These are phyloP conservation scores for Solanum commersonii DNA, from an alignment of 257 asterid genomes.

Conservation along the genomic window DNA sequence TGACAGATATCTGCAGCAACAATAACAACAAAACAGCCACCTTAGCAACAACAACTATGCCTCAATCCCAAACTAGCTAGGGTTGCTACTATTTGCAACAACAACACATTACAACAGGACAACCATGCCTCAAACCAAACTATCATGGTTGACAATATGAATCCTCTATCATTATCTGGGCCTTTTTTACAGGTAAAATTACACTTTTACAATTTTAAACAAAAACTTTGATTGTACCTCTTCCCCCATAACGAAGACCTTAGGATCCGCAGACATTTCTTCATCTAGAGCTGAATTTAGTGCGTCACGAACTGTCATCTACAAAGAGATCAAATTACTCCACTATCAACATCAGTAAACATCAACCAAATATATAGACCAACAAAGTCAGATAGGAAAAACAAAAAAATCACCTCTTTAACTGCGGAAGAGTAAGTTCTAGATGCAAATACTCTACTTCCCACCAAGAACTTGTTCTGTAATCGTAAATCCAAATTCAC, in stretches of 20 bases:
- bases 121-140: neutral
- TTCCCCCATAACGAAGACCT: constrained; percentile 89
- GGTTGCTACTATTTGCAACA: neutral
- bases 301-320: constrained; percentile 97
- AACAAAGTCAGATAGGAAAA: neutral
- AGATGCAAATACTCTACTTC: constrained; percentile 44
- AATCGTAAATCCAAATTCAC: neutral
- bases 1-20: neutral
- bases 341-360: neutral
- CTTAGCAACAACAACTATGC: neutral
- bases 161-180: neutral
- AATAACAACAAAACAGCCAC: neutral
- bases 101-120: neutral
- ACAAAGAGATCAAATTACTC: constrained; percentile 1
- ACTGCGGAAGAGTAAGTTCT: constrained; percentile 61
- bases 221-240: constrained; percentile 39
- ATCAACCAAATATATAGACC: neutral
- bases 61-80: neutral
- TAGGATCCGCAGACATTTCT: constrained; percentile 96
- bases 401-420: constrained; percentile 38
- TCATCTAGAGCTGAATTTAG: constrained; percentile 89
- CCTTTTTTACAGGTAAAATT: neutral
- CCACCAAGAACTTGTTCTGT: constrained; percentile 3
- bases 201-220: neutral
- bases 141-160: neutral